phyloP scores from a whole-genome alignment of 2,329 filamentous ascomycete genomes.

The Phialophora macrospora region DNA sequence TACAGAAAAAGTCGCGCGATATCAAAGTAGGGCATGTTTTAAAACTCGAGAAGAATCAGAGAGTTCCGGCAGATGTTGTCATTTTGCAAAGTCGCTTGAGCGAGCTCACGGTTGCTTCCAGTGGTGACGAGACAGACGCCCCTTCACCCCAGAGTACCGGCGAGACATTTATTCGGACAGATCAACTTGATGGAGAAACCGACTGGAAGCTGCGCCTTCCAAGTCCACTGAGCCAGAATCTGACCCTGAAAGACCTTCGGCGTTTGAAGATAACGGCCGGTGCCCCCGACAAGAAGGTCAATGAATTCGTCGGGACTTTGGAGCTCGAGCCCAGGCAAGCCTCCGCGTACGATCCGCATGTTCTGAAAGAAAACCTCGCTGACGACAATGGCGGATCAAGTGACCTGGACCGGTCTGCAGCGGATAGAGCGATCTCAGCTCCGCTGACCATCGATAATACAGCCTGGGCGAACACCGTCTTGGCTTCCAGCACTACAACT shows the following conservation, averaged over 20 bases:
- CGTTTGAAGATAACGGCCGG: constrained; percentile 75
- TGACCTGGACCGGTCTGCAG: constrained; percentile 26
- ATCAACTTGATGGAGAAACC: constrained; percentile 96
- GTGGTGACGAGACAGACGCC: constrained; percentile 27
- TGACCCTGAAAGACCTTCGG: constrained; percentile 72
- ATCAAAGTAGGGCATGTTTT: constrained; percentile 95
- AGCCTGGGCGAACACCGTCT: constrained; percentile 96
- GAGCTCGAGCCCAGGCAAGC: constrained; percentile 68
- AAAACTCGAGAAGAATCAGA: constrained; percentile 87
- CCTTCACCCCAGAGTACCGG: constrained; percentile 51
- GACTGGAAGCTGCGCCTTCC: constrained; percentile 97
- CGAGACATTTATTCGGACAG: constrained; percentile 95
- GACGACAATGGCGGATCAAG: constrained; percentile 16
- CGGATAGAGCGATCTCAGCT: constrained; percentile 55
- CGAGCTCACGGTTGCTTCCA: constrained; percentile 41
- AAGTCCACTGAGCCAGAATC: constrained; percentile 80
- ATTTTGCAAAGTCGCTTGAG: constrained; percentile 79
- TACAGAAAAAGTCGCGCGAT: constrained; percentile 81
- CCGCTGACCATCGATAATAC: constrained; percentile 94
- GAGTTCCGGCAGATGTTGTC: constrained; percentile 91
- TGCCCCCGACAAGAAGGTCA: constrained; percentile 90
- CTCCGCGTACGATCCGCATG: constrained; percentile 52
- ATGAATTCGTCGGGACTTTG: constrained; percentile 90
- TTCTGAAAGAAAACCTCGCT: constrained; percentile 43
- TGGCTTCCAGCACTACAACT: constrained; percentile 88